Evolutionary conservation across 192 early-diverging fungal genomes (phyloP), one percentile per base, ranked within the genome.

Genomic region (Backusella macrospora): DNA sequence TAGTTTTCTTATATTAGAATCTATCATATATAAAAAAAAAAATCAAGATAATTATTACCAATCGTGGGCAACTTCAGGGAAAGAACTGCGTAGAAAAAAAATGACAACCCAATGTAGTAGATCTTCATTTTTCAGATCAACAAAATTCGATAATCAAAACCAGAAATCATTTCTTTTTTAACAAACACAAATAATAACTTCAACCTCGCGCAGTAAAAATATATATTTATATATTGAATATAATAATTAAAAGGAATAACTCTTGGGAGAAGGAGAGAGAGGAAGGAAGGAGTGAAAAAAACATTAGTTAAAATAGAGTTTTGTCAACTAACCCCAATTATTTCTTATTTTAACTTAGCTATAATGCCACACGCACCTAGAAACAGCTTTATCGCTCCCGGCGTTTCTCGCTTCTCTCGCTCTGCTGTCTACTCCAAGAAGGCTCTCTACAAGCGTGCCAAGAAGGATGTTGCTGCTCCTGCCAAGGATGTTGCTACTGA

Each of bases 371-470:
- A 84, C 81, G 75, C 90, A 78, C 87, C 91, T 72, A 88, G 90
- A 80, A 96, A 95, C 86, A 85, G 88, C 78, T 86, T 91, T 81
- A 86, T 97, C 84, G 90, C 88, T 80, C 91, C 93, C 65, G 96
- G 96, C 72, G 88, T 97, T 68, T 81, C 88, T 81, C 92, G 92
- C 73, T 90, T 91, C 81, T 91, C 91, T 78, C 94, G 95, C 82
- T 93, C 93, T 39, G 79, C 83, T 74, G 86, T 91, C 71, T 94
- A 91, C 87, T 89, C 92, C 81, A 93, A 92, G 89, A 92, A 92
- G 86, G 96, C 90, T 67, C 83, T 92, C 65, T 94, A 93, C 90
- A 97, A 97, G 94, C 88, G 90, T 82, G 85, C 87, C 84, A 96
- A 93, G 90, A 80, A 81, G 70, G 75, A 81, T 52, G 78, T 81